A percentile compares a stretch with the other conserved stretches of the same genome.
These are phyloP conservation scores for Microdochium paspali DNA, from an alignment of 2,329 filamentous ascomycete genomes.

Conservation along the genomic window DNA sequence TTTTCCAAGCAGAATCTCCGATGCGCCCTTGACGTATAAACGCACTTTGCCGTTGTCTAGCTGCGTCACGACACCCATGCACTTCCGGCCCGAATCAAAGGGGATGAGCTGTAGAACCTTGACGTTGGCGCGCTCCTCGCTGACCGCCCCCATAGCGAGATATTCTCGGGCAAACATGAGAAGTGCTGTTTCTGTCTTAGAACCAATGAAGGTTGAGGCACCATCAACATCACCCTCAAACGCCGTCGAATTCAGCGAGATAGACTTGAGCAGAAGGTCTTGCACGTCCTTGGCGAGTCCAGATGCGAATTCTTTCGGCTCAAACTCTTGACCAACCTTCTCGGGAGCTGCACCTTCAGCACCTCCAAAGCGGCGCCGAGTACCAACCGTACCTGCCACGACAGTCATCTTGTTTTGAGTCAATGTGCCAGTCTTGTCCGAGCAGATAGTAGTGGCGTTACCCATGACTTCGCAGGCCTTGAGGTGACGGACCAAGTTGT, in stretches of 20 bases:
- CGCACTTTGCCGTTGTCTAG: conserved; percentile 41
- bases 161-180: conserved; percentile 60
- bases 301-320: conserved; percentile 34
- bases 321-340: conserved; percentile 14
- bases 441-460: conserved; percentile 63
- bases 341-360: conserved; percentile 14
- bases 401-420: conserved; percentile 64
- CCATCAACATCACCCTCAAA: conserved; percentile 69
- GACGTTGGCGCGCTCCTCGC: conserved; percentile 52
- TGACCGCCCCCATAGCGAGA: conserved; percentile 57
- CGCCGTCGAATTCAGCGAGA: conserved; percentile 61
- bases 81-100: conserved; percentile 69
- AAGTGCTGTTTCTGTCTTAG: conserved; percentile 69
- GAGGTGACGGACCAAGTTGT: conserved; percentile 67
- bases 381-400: conserved; percentile 50
- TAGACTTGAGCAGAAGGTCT: conserved; percentile 48
- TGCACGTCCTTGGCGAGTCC: conserved; percentile 36
- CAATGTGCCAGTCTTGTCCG: conserved; percentile 58
- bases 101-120: conserved; percentile 59
- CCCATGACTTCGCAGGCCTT: conserved; percentile 78
- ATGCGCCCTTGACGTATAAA: conserved; percentile 55
- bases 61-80: conserved; percentile 52
- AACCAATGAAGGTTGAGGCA: conserved; percentile 58
- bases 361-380: conserved; percentile 43
- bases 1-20: conserved; percentile 51